Evolutionary conservation across 2,329 filamentous ascomycete genomes (phyloP), one percentile per base, ranked within the genome.

Genomic region (Paracamarosporium sp.): DNA sequence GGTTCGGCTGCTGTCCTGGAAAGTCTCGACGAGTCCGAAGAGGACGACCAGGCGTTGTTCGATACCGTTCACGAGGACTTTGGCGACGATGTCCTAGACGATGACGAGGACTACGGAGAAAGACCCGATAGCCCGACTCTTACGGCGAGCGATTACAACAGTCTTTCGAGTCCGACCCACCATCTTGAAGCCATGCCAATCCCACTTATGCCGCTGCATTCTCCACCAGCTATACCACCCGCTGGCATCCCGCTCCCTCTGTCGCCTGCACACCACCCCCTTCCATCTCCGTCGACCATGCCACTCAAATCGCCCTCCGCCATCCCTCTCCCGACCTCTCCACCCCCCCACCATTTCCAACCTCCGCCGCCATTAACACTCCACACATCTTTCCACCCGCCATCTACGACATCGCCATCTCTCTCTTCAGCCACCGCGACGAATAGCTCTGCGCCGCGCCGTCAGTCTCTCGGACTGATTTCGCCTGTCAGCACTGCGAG

Each of bases 401-500:
- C 63, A 63, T 6, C 68, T 11, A 62, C 69, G 3, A 67, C 69
- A 17, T 71, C 60, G 2, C 59, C 65, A 0, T 66, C 63, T 1
- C 63, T 69, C 17, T 73, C 70, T 4, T 74, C 48, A 9, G 58
- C 64, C 1, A 69, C 68, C 5, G 56, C 62, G 8, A 63, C 67
- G 2, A 64, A 55, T 7, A 61, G 63, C 1, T 62, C 60, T 8
- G 68, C 57, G 4, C 67, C 67, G 12, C 67, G 67, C 13, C 64
- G 69, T 50, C 68, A 65, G n/a, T 72, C 68, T 30, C 62, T 71
- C 35, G 68, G 69, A n/a, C 63, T 76, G 38, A 64, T 65, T 6
- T 73, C 70, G 7, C 74, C 74, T 1, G 63, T 75, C 36, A 74
- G 70, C 3, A 72, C 69, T 7, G 70, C 68, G 1, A 71, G 66